Conservation (phyloP, 306 rosid species). For the Fragaria nilgerrensis region DNA sequence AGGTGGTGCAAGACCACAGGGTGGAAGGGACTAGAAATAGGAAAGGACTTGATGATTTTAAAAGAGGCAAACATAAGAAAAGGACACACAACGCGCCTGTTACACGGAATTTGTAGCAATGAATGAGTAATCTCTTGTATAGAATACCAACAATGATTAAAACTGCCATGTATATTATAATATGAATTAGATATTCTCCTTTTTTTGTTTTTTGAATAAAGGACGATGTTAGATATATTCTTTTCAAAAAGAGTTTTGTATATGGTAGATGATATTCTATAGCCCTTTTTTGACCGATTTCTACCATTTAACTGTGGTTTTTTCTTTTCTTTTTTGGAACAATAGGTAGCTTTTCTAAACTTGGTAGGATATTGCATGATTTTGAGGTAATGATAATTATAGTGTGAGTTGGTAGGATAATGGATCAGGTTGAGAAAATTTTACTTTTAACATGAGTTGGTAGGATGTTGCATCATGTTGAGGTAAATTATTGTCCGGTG, state of each 20-base stretch:
- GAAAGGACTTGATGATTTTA: neutral
- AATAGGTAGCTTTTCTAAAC: no score
- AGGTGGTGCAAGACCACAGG: neutral
- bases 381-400: no score
- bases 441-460: neutral
- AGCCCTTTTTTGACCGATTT: no score
- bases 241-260: no score
- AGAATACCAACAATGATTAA: neutral
- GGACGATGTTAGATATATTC: no score
- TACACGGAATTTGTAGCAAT: constrained; percentile 21
- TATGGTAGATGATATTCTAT: no score
- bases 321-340: no score
- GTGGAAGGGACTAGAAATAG: neutral
- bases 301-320: no score
- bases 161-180: neutral
- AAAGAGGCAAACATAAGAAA: neutral
- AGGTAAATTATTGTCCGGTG: neutral
- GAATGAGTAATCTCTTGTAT: neutral
- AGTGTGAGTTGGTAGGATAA: neutral
- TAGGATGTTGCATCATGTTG: neutral
- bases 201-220: no score
- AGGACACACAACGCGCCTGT: constrained; percentile 25
- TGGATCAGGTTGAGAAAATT: neutral
- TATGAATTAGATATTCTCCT: no score
- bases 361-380: no score